Base-by-base conservation (phyloP, 495 filamentous ascomycete species). In the Penicillium cinerascens region DNA sequence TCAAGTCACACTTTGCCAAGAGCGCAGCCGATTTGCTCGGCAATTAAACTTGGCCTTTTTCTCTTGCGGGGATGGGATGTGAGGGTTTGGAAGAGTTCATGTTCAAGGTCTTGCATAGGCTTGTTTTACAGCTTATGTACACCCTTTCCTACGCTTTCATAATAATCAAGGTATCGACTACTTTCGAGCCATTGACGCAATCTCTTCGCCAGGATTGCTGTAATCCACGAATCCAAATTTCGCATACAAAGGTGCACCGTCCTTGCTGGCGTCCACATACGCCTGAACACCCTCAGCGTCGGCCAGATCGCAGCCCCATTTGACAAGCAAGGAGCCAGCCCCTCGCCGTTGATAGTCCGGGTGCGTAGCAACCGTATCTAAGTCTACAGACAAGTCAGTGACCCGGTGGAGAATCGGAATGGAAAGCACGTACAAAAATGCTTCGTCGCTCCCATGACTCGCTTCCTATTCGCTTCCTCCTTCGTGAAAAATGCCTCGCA, bases 341-440 rank as follows among this genome's bases (percentile, higher is more conserved):
- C 81, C 80, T 26, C 71, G 64, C 10, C 69, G 54, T 48, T 73
- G 70, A 49, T 75, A 76, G 20, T 73, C 68, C 3, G 77, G 79
- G 44, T 78, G 72, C 21, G 75, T 77, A 15, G 71, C 67, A 8
- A 84, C 57, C 43, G 76, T 71, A 56, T 79, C 72, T 26, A 84
- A 73, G 41, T 69, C 70, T 73, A 13, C 22, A 13, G 11, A n/a
- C 6, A 35, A 3, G 44, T 52, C n/a, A 38, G 46, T 17, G 42
- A 33, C 38, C 29, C 37, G 13, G 8, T 36, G 4, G 15, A 20
- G 10, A 1, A 27, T 33, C 10, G 29, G 8, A 27, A 27, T 15
- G 41, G 36, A 10, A 55, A 40, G 6, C 0, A 42, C 52, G 33
- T 47, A 68, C 65, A 68, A 17, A 46, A 62, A 52, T 68, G 60